Percentiles rank a stretch among this genome's conserved stretches.
Evolutionary conservation across 2,329 filamentous ascomycete species (phyloP).

Genomic region (Thelonectria olida): DNA sequence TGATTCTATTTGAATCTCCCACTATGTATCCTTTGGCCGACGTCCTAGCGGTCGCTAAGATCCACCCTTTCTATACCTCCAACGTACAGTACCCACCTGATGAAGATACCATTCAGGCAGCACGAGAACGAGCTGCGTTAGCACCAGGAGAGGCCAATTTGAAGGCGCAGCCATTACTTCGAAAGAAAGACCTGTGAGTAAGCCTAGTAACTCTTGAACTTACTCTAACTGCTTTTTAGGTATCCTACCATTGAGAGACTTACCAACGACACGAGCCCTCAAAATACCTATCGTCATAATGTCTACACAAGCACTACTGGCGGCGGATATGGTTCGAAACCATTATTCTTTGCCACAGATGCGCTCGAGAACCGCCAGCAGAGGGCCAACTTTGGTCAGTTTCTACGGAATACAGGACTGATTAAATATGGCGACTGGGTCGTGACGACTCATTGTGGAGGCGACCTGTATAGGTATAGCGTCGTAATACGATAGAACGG

Average conservation of each 20-base stretch:
- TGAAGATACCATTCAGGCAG: background rate
- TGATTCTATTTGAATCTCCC: no score
- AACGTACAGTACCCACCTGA: slow-evolving; percentile 44
- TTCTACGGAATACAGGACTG: slow-evolving; percentile 43
- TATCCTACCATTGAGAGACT: slow-evolving; percentile 48
- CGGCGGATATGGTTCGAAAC: slow-evolving; percentile 43
- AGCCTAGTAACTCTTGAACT: accelerated
- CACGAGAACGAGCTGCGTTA: slow-evolving; percentile 14
- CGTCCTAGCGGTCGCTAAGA: slow-evolving; percentile 45
- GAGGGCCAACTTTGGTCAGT: slow-evolving; percentile 44
- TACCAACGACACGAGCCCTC: slow-evolving; percentile 41
- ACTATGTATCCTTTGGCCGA: slow-evolving; percentile 43
- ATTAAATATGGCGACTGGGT: slow-evolving; percentile 50
- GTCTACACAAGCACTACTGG: slow-evolving; percentile 53
- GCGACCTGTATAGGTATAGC: slow-evolving; percentile 49
- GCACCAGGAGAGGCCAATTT: background rate
- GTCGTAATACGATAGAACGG: accelerated
- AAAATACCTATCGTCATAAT: slow-evolving; percentile 49
- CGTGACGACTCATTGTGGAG: slow-evolving; percentile 47
- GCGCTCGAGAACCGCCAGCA: slow-evolving; percentile 52
- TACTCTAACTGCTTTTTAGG: slow-evolving; percentile 33
- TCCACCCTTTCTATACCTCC: slow-evolving; percentile 48
- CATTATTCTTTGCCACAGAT: slow-evolving; percentile 53
- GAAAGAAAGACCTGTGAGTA: slow-evolving; percentile 38
- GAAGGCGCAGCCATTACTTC: slow-evolving; percentile 26